Base-by-base conservation (phyloP, 2,329 filamentous ascomycete genomes). In the Fusarium verrucosum region DNA sequence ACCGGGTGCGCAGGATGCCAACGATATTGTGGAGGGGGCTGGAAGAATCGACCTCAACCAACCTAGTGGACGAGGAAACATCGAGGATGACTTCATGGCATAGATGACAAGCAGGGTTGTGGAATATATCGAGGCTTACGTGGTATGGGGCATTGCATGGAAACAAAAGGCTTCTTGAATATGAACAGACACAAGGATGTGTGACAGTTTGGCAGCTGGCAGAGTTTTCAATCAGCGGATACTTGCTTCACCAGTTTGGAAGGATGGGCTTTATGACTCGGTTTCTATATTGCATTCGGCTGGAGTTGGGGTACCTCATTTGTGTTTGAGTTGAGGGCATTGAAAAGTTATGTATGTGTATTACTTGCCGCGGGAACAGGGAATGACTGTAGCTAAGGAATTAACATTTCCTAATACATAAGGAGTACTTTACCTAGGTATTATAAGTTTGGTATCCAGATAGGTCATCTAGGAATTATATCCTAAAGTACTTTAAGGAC, bases 11-110 rank as follows among this genome's bases (percentile, higher is more conserved):
- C 62, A 73, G 41, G 71, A 76, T 44, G 65, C 74, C 52, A 64
- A 76, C 60, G 70, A 81, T 30, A 72, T 84, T n/a, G 76, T 81
- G 13, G 79, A 80, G 42, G 78, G 79, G 64, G 76, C 80, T 32
- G 77, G 79, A 3, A 73, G 75, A 52, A 72, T 83, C 62, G 79
- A 78, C 17, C 67, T 83, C 50, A 76, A 75, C 10, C 62, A 71
- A 35, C 66, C 68, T 7, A 72, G 70, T 41, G 68, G 71, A 22
- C 55, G 65, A 38, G 70, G 69, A 8, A 78, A 73, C 47, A 72
- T 80, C 16, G 80, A 81, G 57, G 80, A 82, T 37, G 76, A 80
- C 57, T 82, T 82, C 17, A 82, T 82, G 80, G 78, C 75, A 35
- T 80, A 63, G 25, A 30, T 22, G 36, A 4, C 10, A 16, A 16